Conservation (phyloP, 164 flowering plant species). For the Kingdonia uniflora region DNA sequence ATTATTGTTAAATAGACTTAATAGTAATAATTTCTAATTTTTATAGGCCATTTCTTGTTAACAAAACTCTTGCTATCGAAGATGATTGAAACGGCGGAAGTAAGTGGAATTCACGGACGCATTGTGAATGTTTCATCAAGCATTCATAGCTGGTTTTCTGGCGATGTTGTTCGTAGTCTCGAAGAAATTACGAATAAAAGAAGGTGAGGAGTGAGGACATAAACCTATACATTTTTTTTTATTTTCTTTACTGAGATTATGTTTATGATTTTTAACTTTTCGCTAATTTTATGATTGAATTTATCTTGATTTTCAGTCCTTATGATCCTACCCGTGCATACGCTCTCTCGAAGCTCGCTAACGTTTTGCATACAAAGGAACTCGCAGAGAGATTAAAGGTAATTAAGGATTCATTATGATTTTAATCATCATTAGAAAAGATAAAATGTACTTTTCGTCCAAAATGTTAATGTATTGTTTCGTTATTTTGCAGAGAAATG, state of each 20-base stretch:
- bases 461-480: not conserved
- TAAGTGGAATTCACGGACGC: constrained; percentile 67
- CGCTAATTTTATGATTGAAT: constrained; percentile 7
- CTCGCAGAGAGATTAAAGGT: constrained; percentile 68
- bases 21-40: not conserved
- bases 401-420: not conserved
- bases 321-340: constrained; percentile 92
- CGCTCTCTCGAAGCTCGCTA: constrained; percentile 90
- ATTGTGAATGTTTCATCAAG: constrained; percentile 89
- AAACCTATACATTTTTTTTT: not conserved
- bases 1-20: too few relatives aligned
- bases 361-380: constrained; percentile 72
- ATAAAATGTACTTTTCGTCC: too few relatives aligned
- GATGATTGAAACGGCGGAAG: constrained; percentile 67
- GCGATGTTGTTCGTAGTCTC: constrained; percentile 57
- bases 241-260: not conserved
- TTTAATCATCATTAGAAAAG: not conserved
- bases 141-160: constrained; percentile 78
- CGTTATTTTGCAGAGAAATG: constrained; percentile 44
- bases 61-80: constrained; percentile 63
- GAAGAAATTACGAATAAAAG: constrained; percentile 37
- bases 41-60: constrained; percentile 75
- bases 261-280: not conserved
- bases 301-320: constrained; percentile 25
- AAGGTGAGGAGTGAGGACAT: constrained; percentile 25